Evolutionary conservation across 2,329 filamentous ascomycete species (phyloP).

Genomic region (Pleomassaria siparia): DNA sequence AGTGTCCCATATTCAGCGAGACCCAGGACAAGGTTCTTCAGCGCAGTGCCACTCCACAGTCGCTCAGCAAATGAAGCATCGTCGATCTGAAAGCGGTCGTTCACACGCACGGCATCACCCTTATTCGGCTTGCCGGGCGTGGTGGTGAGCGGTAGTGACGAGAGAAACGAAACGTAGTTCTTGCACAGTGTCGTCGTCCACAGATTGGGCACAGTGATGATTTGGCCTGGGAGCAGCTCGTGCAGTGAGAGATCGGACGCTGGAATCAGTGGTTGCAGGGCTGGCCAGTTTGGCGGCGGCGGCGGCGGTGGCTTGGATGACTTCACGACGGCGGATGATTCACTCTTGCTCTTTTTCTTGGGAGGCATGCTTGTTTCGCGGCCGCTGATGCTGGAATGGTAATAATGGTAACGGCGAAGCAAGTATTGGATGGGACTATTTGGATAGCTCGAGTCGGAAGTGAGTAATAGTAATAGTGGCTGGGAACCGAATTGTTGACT

Average conservation of each 20-base stretch:
- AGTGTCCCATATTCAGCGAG: slow-evolving; percentile 38
- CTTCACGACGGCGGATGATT: not conserved
- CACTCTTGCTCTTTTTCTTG: slow-evolving; percentile 32
- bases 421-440: no score
- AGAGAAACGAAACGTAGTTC: slow-evolving; percentile 73
- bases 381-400: no score
- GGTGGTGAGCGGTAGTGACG: slow-evolving; percentile 69
- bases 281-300: slow-evolving; percentile 65
- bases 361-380: slow-evolving; percentile 25
- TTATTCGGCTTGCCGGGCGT: slow-evolving; percentile 78
- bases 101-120: slow-evolving; percentile 80
- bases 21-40: slow-evolving; percentile 60
- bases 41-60: slow-evolving; percentile 75
- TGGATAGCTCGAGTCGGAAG: no score
- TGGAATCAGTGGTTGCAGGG: slow-evolving; percentile 68
- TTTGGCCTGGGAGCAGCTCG: slow-evolving; percentile 63
- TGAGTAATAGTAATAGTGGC: no score
- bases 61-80: slow-evolving; percentile 72
- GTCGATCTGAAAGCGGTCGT: slow-evolving; percentile 83
- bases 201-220: slow-evolving; percentile 72
- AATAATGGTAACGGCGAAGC: no score
- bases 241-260: slow-evolving; percentile 64
- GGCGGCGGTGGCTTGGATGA: slow-evolving; percentile 8
- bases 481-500: no score
- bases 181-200: slow-evolving; percentile 75